Conservation (phyloP, 179 eudicot genomes). For the Drosera spatulata region DNA sequence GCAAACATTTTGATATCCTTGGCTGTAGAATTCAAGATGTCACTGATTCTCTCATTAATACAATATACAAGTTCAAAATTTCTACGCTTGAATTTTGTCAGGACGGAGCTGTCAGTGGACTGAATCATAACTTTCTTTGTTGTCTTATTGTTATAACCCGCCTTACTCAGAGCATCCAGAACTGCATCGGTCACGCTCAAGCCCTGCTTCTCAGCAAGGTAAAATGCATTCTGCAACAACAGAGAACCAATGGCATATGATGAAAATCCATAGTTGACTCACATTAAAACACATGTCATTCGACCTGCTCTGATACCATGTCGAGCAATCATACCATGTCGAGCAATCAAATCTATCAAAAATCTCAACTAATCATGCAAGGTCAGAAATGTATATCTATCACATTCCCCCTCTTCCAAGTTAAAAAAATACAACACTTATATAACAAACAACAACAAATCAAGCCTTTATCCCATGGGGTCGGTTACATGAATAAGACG, state of each 20-base stretch:
- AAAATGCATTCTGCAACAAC: constrained; percentile 58
- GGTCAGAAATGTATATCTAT: no score
- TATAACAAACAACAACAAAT: no score
- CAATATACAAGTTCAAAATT: constrained; percentile 56
- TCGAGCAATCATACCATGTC: no score
- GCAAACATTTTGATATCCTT: constrained; percentile 55
- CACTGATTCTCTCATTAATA: constrained; percentile 57
- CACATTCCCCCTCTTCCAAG: no score
- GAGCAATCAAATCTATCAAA: no score
- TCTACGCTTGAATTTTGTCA: constrained; percentile 39
- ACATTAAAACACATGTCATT: no score
- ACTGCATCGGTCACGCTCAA: constrained; percentile 53
- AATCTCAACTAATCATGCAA: no score
- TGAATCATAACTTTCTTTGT: constrained; percentile 53
- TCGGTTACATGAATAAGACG: no score
- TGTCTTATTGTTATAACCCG: constrained; percentile 29
- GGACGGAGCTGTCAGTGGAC: constrained; percentile 67
- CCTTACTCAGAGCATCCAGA: constrained; percentile 33
- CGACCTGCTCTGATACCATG: no score
- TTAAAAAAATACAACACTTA: no score
- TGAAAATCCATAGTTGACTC: neutral
- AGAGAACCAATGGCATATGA: constrained; percentile 4
- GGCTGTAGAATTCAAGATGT: constrained; percentile 38
- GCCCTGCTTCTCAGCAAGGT: constrained; percentile 60
- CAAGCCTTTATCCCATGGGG: no score